A percentile compares a stretch with the other conserved stretches of the same genome.
Conservation (phyloP, 768 basidiomycete species). For the Trametes cingulata region DNA sequence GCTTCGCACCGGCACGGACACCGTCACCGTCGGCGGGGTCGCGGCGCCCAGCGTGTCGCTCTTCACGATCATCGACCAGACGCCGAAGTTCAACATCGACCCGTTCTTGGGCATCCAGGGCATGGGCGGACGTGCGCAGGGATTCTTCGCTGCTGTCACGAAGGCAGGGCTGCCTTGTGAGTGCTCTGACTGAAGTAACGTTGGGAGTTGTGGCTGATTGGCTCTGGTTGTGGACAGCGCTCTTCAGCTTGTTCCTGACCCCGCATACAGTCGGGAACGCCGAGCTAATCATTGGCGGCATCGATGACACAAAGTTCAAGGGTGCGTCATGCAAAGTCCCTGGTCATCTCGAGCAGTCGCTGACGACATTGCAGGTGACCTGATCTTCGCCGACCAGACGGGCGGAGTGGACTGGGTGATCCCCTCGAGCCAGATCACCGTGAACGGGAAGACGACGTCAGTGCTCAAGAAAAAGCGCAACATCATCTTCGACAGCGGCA, state of each 20-base stretch:
- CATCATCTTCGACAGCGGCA: slow-evolving; percentile 60
- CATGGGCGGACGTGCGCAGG: slow-evolving; percentile 50
- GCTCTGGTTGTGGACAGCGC: slow-evolving; percentile 32
- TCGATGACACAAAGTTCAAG: slow-evolving; percentile 52
- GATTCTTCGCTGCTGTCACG: slow-evolving; percentile 51
- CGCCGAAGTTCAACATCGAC: slow-evolving; percentile 50
- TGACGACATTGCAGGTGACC: slow-evolving; percentile 34
- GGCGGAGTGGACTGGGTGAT: slow-evolving; percentile 46
- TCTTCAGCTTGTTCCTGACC: slow-evolving; percentile 55
- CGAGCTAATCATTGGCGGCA: slow-evolving; percentile 55
- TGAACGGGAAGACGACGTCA: slow-evolving; percentile 53
- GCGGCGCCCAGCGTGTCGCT: slow-evolving; percentile 39
- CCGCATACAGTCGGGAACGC: slow-evolving; percentile 38
- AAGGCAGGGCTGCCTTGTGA: slow-evolving; percentile 52
- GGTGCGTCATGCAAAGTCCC: slow-evolving; percentile 30
- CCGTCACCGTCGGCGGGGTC: slow-evolving; percentile 50
- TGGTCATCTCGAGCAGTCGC: background rate
- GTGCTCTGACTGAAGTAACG: slow-evolving; percentile 9
- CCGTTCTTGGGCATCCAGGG: slow-evolving; percentile 61
- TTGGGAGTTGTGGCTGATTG: background rate
- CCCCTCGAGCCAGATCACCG: slow-evolving; percentile 44
- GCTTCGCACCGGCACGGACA: slow-evolving; percentile 47
- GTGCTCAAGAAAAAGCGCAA: slow-evolving; percentile 41
- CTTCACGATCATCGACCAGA: slow-evolving; percentile 56
- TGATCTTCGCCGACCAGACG: slow-evolving; percentile 45